A percentile compares a stretch with the other conserved stretches of the same genome.
These are phyloP conservation scores for Phaeosphaeria sp. DNA, from an alignment of 2,329 filamentous ascomycete species.

Conservation along the genomic window DNA sequence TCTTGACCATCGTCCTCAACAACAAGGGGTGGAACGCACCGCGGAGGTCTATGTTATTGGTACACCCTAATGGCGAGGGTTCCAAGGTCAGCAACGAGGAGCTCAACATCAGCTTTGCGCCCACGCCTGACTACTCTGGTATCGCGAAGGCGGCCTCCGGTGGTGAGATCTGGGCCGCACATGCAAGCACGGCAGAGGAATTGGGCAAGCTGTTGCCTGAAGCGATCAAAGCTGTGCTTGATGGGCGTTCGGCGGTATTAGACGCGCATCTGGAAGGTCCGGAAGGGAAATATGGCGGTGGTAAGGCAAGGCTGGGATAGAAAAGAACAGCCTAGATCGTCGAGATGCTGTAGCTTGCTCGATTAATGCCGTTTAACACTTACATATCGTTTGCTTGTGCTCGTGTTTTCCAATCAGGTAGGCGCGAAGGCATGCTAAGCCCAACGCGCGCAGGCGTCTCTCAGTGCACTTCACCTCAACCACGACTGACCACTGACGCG, in stretches of 20 bases:
- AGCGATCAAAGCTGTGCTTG: constrained; percentile 65
- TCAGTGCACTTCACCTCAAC: no score
- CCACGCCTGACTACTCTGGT: constrained; percentile 71
- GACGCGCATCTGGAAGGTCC: constrained; percentile 67
- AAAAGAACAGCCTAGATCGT: no score
- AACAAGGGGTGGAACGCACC: constrained; percentile 77
- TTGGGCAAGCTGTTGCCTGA: constrained; percentile 61
- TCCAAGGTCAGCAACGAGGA: constrained; percentile 68
- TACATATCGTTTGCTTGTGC: no score
- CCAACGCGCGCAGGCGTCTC: background rate
- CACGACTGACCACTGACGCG: background rate
- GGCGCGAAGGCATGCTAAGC: background rate
- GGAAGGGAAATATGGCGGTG: constrained; percentile 59
- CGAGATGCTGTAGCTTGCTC: no score
- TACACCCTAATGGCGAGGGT: constrained; percentile 70
- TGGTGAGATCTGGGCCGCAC: constrained; percentile 67
- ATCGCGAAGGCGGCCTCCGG: constrained; percentile 72
- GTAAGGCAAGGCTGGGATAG: constrained; percentile 18
- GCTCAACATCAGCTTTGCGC: constrained; percentile 71
- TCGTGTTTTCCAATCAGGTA: no score
- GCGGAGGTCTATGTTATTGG: constrained; percentile 65
- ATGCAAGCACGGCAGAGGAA: constrained; percentile 64
- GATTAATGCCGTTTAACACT: no score
- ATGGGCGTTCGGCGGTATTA: constrained; percentile 66
- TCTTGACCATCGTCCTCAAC: constrained; percentile 72